Base-by-base conservation (phyloP, 768 basidiomycete species). In the Mycena capillaripes region DNA sequence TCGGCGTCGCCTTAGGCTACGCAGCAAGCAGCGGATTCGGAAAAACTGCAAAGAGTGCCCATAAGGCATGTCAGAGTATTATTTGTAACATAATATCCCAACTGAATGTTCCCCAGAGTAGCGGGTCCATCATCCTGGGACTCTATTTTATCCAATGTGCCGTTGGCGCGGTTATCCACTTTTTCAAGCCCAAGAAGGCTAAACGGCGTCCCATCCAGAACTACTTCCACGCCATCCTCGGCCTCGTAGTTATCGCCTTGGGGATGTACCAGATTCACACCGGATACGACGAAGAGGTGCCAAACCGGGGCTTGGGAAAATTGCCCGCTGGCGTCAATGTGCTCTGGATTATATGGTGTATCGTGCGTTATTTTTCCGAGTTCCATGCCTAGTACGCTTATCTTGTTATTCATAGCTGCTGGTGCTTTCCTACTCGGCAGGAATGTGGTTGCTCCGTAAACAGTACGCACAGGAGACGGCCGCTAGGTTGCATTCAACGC, bases 171-270 rank as follows among this genome's bases (percentile, higher is more conserved):
- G 56, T 87, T 60, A 87, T 90, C 67, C 90, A 91, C 70, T 88
- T 81, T 74, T 70, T 88, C 70, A 90, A 90, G 76, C 83, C 84
- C 27, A 81, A 80, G 19, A 68, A 78, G 30, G 60, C 77, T 5
- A 72, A 72, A 0, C 76, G 80, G 36, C 86, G 86, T 25, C 89
- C 87, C 10, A 77, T 83, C 42, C 90, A 86, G 72, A 90, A 92
- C 76, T 91, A 89, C 76, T 29, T 85, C 34, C 91, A 92, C 76
- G 90, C 88, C 11, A 63, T 88, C 19, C 61, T 90, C 1, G 91
- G 90, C 0, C 74, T 91, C 30, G 62, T 82, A 6, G 84, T 88
- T 52, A 84, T 91, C 66, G 85, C 76, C 7, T 78, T 89, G 8
- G 84, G 87, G 27, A 81, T 87, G 48, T 89, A 84, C 66, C 87